Base-by-base conservation (phyloP, 176 grass and related monocot genomes). In the Phragmites australis region DNA sequence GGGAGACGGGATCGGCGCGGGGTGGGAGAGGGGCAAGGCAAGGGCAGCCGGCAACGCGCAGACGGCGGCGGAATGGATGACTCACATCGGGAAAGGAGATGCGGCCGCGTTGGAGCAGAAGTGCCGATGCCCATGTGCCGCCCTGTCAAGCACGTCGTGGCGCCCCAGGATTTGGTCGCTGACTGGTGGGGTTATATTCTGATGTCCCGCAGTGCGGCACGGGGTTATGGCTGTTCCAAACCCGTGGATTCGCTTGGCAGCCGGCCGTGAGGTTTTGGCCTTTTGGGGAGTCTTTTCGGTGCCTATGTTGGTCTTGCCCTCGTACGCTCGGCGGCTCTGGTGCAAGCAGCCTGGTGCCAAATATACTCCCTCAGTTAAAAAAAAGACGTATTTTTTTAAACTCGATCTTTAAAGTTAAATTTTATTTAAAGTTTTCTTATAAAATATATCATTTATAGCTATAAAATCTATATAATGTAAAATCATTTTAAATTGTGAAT, bases 131-230 rank as follows among this genome's bases (percentile, higher is more conserved):
- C 60, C 77, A 73, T 65, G 78, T 76, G 77, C 63, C 48, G 63
- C 9, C 19, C 60, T 75, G 52, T 17, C n/a, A 15, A 34, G 30
- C 70, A 39, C 42, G 64, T 46, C 19, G 79, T 70, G 77, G 1
- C 27, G 49, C n/a, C n/a, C 4, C 26, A 19, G 49, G 70, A 7
- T 7, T 48, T 59, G 1, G 15, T 57, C 1, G 9, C 58, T 73
- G 81, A 74, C 81, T 18, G 17, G 86, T 83, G 86, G 86, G 67
- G n/a, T n/a, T n/a, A n/a, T n/a, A n/a, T n/a, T n/a, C n/a, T n/a
- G n/a, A n/a, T n/a, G n/a, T n/a, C n/a, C 0, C 1, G 7, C 1
- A 6, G 1, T 30, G 10, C 29, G 6, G 51, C 60, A 34, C 27
- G 17, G 73, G 72, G 39, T 72, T 87, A 44, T 37, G 31, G 39